A percentile compares a stretch with the other conserved stretches of the same genome.
Evolutionary conservation across 2,329 filamentous ascomycete genomes (phyloP).

Genomic region (Dactylellina cionopaga): DNA sequence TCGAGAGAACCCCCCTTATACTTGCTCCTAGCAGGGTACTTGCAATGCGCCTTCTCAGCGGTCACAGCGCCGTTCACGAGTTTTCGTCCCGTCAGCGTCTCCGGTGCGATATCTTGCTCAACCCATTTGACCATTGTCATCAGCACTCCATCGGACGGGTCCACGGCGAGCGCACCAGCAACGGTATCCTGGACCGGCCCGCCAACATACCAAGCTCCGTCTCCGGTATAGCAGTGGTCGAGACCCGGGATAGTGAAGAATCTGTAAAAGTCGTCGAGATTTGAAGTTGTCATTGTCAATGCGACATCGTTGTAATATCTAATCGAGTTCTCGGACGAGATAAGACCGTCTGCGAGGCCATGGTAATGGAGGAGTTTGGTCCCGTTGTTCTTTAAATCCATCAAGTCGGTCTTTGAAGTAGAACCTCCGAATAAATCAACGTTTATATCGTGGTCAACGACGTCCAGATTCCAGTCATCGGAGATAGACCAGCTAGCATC

Average conservation of each 20-base stretch:
- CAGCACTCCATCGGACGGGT: constrained; percentile 57
- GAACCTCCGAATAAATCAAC: constrained; percentile 59
- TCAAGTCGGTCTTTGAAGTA: constrained; percentile 62
- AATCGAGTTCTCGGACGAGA: constrained; percentile 24
- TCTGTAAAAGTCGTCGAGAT: constrained; percentile 59
- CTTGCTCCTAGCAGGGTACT: constrained; percentile 24
- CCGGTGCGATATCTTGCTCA: constrained; percentile 61
- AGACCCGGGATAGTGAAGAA: constrained; percentile 59
- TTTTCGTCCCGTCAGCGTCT: constrained; percentile 56
- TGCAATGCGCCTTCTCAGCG: constrained; percentile 29
- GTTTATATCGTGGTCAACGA: constrained; percentile 59
- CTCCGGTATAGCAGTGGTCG: constrained; percentile 59
- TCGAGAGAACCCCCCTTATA: constrained; percentile 36
- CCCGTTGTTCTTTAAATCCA: constrained; percentile 61
- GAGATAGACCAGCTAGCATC: constrained; percentile 60
- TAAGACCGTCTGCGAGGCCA: constrained; percentile 57
- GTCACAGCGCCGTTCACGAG: constrained; percentile 8
- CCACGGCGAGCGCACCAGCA: constrained; percentile 19
- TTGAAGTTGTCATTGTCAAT: constrained; percentile 20
- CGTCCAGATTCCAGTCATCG: constrained; percentile 61
- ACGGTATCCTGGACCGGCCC: constrained; percentile 21
- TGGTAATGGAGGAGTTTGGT: constrained; percentile 66
- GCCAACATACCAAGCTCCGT: constrained; percentile 53
- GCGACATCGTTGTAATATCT: constrained; percentile 31
- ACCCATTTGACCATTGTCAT: constrained; percentile 66